Conservation (phyloP, 129 eudicot species). For the Artemisia tridentata region DNA sequence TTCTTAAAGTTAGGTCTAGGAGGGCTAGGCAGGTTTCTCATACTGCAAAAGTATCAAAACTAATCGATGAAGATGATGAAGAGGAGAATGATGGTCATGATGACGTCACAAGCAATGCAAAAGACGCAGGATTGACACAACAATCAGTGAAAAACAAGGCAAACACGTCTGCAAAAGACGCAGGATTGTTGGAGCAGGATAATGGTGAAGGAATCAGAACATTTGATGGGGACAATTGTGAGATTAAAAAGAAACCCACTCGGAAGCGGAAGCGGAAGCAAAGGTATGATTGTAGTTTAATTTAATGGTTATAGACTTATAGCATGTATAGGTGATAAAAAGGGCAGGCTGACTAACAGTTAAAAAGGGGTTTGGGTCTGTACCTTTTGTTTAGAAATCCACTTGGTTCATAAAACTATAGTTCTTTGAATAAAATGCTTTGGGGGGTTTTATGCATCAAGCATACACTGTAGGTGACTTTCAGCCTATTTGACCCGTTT, state of each 20-base stretch:
- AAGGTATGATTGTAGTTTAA: conserved; percentile 7
- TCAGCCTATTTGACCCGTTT: neutral
- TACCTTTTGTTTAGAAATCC: neutral
- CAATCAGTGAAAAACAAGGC: conserved; percentile 7
- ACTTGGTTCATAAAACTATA: neutral
- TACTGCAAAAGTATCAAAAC: conserved; percentile 30
- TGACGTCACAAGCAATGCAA: conserved; percentile 19
- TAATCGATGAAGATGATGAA: conserved; percentile 32
- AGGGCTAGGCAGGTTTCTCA: conserved; percentile 37
- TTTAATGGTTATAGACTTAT: neutral
- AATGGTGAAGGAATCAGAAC: conserved; percentile 19
- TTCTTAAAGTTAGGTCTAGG: conserved; percentile 29
- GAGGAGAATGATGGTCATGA: conserved; percentile 14
- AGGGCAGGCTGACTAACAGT: neutral
- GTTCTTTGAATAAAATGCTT: too few species aligned
- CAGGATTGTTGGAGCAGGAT: neutral
- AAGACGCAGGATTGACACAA: neutral
- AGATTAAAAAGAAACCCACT: conserved; percentile 22
- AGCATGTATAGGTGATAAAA: neutral
- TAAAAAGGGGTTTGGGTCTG: neutral
- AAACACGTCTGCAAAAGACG: neutral
- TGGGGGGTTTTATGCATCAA: neutral
- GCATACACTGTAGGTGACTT: too few species aligned
- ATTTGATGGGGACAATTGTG: conserved; percentile 16
- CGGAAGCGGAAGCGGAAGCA: conserved; percentile 26